phyloP scores from a whole-genome alignment of 805 yeast species.

The Barnettozyma pratensis region DNA sequence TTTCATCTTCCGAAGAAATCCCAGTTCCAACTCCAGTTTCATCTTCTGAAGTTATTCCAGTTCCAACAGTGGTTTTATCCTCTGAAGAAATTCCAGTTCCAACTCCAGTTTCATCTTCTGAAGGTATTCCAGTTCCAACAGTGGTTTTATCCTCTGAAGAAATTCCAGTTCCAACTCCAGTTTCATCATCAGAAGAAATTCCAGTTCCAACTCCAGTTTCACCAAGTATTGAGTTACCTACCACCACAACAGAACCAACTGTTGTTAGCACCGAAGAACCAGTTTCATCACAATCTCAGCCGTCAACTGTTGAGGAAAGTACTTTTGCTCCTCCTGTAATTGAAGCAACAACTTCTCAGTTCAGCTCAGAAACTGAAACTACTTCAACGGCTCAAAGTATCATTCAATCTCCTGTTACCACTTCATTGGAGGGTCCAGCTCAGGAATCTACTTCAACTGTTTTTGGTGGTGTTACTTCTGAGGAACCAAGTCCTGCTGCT shows the following conservation, averaged over 20 bases:
- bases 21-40: no score
- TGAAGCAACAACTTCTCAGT: background rate
- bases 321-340: no score
- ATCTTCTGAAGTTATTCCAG: background rate
- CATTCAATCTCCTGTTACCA: background rate
- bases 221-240: no score
- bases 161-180: no score
- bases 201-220: no score
- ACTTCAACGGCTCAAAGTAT: background rate
- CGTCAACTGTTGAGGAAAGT: background rate
- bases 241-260: background rate
- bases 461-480: background rate
- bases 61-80: background rate
- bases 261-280: background rate
- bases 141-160: no score
- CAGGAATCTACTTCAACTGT: background rate
- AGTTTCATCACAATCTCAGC: background rate
- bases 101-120: no score
- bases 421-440: background rate
- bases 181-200: no score
- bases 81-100: no score
- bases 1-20: no score
- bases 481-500: background rate
- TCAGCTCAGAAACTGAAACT: background rate
- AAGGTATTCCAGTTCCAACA: no score